These are phyloP conservation scores for Nakaseomyces bracarensis DNA, from an alignment of 1,139 yeast genomes.

Conservation along the genomic window DNA sequence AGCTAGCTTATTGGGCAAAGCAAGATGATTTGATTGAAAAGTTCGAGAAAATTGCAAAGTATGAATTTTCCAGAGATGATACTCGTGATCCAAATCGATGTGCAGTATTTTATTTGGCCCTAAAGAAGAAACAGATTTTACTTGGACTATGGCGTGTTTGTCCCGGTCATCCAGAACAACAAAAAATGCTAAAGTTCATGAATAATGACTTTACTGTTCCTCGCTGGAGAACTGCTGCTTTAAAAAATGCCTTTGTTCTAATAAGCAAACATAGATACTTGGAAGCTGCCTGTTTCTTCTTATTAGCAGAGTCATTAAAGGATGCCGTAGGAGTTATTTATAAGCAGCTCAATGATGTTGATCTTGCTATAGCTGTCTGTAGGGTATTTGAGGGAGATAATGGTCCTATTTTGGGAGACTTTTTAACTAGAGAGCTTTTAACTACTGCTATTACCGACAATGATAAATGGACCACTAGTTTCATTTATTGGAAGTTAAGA, in stretches of 20 bases:
- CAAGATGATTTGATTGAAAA: conserved; percentile 42
- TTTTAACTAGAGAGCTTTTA: conserved; percentile 47
- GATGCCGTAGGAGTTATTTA: conserved; percentile 74
- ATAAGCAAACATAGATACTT: conserved; percentile 77
- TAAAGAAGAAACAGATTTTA: conserved; percentile 67
- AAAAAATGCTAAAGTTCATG: conserved; percentile 69
- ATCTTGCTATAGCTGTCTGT: conserved; percentile 73
- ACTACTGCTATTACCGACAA: conserved; percentile 54
- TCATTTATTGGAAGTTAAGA: conserved; percentile 65
- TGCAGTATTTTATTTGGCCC: conserved; percentile 68
- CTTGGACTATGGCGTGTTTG: conserved; percentile 79
- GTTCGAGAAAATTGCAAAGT: conserved; percentile 63
- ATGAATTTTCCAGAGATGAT: conserved; percentile 42
- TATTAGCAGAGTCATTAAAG: conserved; percentile 65
- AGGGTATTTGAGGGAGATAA: conserved; percentile 59
- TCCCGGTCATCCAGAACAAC: conserved; percentile 68
- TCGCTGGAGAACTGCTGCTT: conserved; percentile 82
- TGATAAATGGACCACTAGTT: conserved; percentile 76
- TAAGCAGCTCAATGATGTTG: conserved; percentile 55
- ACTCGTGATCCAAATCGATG: conserved; percentile 66
- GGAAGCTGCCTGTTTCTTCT: conserved; percentile 86
- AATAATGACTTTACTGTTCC: conserved; percentile 63
- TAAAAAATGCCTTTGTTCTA: conserved; percentile 85
- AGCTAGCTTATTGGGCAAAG: conserved; percentile 68
- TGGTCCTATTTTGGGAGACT: conserved; percentile 42